Conservation (phyloP, 2,329 filamentous ascomycete genomes). For the Hymenoscyphus repandus region DNA sequence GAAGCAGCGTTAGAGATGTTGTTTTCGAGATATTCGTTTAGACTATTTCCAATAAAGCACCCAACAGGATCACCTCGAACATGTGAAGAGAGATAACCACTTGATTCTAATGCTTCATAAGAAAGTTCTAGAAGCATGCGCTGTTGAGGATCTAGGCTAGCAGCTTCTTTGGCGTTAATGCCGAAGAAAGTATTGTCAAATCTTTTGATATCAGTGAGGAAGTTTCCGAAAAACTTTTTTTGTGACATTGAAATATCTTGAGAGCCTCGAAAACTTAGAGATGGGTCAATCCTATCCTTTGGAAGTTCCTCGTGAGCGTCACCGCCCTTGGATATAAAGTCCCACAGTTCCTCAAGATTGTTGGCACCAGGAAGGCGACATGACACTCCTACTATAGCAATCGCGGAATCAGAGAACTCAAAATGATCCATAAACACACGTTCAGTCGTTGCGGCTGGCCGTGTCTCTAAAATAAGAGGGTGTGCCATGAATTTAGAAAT, state of each 20-base stretch:
- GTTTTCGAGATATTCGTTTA: constrained; percentile 5
- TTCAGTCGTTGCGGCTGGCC: neutral
- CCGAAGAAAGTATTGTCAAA: constrained; percentile 18
- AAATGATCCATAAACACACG: neutral
- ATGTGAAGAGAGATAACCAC: neutral
- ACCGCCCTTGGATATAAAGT: constrained; percentile 60
- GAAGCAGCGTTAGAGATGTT: neutral
- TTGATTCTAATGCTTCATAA: constrained; percentile 9
- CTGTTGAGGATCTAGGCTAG: constrained; percentile 23
- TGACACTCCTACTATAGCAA: constrained; percentile 47
- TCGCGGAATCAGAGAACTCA: constrained; percentile 14
- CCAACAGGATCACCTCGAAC: neutral
- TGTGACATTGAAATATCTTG: neutral
- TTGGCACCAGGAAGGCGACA: constrained; percentile 47
- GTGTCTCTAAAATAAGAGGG: neutral
- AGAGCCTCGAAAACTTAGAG: constrained; percentile 5
- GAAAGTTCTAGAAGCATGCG: constrained; percentile 10
- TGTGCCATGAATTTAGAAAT: neutral
- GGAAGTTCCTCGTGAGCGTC: constrained; percentile 25
- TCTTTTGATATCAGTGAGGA: constrained; percentile 8
- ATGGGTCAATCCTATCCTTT: constrained; percentile 6
- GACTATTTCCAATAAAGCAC: constrained; percentile 5
- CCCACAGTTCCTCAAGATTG: constrained; percentile 62
- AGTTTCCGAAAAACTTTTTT: constrained; percentile 8
- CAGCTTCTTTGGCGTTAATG: constrained; percentile 12